A percentile compares a stretch with the other conserved stretches of the same genome.
Evolutionary conservation across 2,329 filamentous ascomycete species (phyloP).

Genomic region (Acephala macrosclerotiorum): DNA sequence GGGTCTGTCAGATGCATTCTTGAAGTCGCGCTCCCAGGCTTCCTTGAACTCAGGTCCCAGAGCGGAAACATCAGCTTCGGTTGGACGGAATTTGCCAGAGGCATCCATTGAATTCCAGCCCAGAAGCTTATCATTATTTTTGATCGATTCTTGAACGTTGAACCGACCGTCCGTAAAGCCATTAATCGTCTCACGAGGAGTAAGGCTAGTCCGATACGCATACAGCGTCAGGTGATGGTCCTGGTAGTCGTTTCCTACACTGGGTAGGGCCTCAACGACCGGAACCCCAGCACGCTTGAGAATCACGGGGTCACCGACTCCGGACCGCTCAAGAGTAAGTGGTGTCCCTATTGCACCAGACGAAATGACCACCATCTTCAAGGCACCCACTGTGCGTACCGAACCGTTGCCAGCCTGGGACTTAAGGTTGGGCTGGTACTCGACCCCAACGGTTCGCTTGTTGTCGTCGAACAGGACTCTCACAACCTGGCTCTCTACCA

Average conservation of each 20-base stretch:
- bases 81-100: conserved; percentile 60
- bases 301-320: conserved; percentile 60
- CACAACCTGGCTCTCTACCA: conserved; percentile 63
- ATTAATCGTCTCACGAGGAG: conserved; percentile 58
- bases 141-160: conserved; percentile 53
- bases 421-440: conserved; percentile 57
- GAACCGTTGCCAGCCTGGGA: conserved; percentile 40
- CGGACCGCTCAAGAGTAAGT: conserved; percentile 66
- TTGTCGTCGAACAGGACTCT: conserved; percentile 61
- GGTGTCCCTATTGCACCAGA: conserved; percentile 47
- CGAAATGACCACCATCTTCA: conserved; percentile 60
- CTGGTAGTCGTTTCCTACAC: conserved; percentile 61
- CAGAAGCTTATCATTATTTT: conserved; percentile 55
- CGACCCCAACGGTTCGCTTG: conserved; percentile 61
- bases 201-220: conserved; percentile 57
- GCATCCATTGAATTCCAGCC: conserved; percentile 61
- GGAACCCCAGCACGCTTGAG: conserved; percentile 57
- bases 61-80: conserved; percentile 58
- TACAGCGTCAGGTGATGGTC: conserved; percentile 63
- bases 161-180: conserved; percentile 56
- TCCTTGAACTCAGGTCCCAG: conserved; percentile 59
- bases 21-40: conserved; percentile 54
- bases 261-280: conserved; percentile 54
- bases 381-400: conserved; percentile 53
- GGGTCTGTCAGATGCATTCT: no score